Evolutionary conservation across 202 grass and related monocot genomes (phyloP), one percentile per base, ranked within the genome.

Genomic region (Tripidium arundinaceum): DNA sequence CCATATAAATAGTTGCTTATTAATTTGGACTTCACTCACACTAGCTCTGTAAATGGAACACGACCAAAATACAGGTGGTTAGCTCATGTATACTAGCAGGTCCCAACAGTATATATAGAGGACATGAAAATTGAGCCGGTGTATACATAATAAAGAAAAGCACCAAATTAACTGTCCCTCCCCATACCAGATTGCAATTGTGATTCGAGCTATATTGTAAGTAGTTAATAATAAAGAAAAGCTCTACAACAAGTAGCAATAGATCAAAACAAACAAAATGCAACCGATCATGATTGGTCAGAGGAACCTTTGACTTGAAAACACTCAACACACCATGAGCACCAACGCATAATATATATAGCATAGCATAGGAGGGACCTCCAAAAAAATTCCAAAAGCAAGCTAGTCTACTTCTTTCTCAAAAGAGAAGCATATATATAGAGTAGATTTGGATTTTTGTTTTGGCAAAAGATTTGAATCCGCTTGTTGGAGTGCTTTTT

Each of bases 221-320:
- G n/a, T n/a, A n/a, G n/a, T n/a, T n/a, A n/a, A n/a, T 25, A 66
- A 59, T 26, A 79, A 74, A 78, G 25, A 46, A 74, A 78, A 73
- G 28, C 8, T 3, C 24, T 60, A 26, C 22, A 27, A 12, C 60
- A 73, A 87, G 60, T 40, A 72, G 74, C 38, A 68, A 79, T 68
- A 83, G 37, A 68, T 74, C 70, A 74, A 21, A 74, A n/a, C 1
- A 47, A 31, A 46, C 37, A 78, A 74, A 68, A 68, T 79, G 11
- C 61, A 50, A 70, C 41, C 31, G 41, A 24, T 79, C 69, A 75
- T 87, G 29, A 50, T 79, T 79, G 67, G 80, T 68, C 68, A 67
- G 68, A 27, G 49, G 16, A 42, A 79, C 75, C 38, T 79, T 83
- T 87, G 80, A 68, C 75, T 68, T 82, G 47, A 79, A 74, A 83